phyloP scores from a whole-genome alignment of 2,329 filamentous ascomycete species.

The Lasiodiplodia theobromae region DNA sequence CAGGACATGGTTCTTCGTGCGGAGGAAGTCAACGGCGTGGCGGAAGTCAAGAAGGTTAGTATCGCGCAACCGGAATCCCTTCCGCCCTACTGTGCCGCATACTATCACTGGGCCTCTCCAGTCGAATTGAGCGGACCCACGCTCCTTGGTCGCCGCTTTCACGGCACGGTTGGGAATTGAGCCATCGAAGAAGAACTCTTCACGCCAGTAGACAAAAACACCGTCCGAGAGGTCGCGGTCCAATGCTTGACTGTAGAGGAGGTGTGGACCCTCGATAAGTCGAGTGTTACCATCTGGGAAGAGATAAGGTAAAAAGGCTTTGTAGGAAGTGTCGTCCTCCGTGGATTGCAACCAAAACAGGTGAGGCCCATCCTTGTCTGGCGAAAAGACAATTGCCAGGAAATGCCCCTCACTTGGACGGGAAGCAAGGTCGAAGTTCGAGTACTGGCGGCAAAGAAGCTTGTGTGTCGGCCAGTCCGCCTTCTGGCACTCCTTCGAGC shows the following conservation, averaged over 20 bases:
- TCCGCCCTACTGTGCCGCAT: not conserved
- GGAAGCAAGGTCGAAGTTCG: slow-evolving; percentile 9
- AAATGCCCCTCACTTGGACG: slow-evolving; percentile 20
- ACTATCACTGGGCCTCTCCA: not conserved
- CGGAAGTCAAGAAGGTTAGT: not conserved
- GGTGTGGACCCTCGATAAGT: not conserved
- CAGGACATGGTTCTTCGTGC: not conserved
- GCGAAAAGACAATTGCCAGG: slow-evolving; percentile 14
- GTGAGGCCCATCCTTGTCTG: slow-evolving; percentile 18
- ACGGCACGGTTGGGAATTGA: slow-evolving; percentile 17
- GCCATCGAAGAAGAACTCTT: slow-evolving; percentile 29
- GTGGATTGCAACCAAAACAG: slow-evolving; percentile 22
- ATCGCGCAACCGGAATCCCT: not conserved
- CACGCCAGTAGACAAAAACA: slow-evolving; percentile 23
- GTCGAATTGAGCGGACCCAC: not conserved
- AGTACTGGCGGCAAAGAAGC: slow-evolving; percentile 23
- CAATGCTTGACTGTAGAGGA: not conserved
- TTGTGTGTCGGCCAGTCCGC: slow-evolving; percentile 29
- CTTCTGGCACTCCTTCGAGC: slow-evolving; percentile 29
- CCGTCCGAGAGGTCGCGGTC: slow-evolving; percentile 22
- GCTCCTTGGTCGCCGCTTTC: not conserved
- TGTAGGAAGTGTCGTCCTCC: not conserved
- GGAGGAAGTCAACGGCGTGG: not conserved
- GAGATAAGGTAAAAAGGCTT: not conserved
- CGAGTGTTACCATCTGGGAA: not conserved